A percentile compares a stretch with the other conserved stretches of the same genome.
Conservation (phyloP, 345 rosid genomes). For the Moringa oleifera region DNA sequence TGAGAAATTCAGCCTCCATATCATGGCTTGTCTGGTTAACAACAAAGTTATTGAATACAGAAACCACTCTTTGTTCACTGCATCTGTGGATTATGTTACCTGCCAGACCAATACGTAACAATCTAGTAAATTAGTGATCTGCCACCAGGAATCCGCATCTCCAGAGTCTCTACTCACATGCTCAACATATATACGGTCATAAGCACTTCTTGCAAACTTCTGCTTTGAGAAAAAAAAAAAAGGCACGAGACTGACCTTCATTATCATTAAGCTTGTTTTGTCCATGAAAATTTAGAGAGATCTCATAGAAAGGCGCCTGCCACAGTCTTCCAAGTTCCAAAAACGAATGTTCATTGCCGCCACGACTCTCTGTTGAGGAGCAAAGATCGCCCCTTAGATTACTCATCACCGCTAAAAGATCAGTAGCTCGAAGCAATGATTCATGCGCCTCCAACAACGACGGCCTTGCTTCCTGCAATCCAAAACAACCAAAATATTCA, state of each 20-base stretch:
- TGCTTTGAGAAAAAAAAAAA: too few relatives aligned
- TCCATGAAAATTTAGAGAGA: constrained; percentile 33
- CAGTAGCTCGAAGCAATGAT: constrained; percentile 33
- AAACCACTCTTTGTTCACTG: constrained; percentile 35
- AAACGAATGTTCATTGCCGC: constrained; percentile 34
- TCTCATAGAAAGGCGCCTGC: constrained; percentile 76
- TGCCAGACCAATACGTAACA: constrained; percentile 11
- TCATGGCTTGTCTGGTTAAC: constrained; percentile 49
- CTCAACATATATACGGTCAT: neutral
- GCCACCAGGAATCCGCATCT: neutral
- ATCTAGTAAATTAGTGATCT: neutral
- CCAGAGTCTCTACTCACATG: neutral
- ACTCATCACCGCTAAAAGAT: constrained; percentile 38
- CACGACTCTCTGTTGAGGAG: constrained; percentile 20
- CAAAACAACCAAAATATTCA: neutral
- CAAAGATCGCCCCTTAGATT: constrained; percentile 28
- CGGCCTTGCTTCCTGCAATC: constrained; percentile 46
- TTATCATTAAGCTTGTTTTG: constrained; percentile 10
- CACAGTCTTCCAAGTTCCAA: constrained; percentile 65
- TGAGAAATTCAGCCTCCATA: constrained; percentile 56
- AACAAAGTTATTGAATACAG: constrained; percentile 50
- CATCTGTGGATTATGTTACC: constrained; percentile 20
- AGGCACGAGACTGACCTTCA: constrained; percentile 24
- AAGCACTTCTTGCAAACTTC: too few relatives aligned
- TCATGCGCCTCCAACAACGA: constrained; percentile 44